These are phyloP conservation scores for Plasmodium berghei DNA, from an alignment of 169 alveolate species.

Conservation along the genomic window DNA sequence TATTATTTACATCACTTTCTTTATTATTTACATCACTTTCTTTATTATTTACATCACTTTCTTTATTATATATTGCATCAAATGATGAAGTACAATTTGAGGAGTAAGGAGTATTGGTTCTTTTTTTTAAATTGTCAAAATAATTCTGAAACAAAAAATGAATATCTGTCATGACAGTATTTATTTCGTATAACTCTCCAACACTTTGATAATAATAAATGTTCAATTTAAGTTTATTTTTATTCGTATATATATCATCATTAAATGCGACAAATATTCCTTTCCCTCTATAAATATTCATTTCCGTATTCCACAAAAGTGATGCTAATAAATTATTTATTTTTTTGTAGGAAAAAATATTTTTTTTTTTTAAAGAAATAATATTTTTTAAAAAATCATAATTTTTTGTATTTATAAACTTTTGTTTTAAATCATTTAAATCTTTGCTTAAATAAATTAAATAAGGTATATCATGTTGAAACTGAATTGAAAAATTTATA, in stretches of 20 bases:
- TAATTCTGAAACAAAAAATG: constrained; percentile 42
- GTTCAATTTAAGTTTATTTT: constrained; percentile 41
- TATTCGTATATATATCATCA: constrained; percentile 55
- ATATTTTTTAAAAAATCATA: constrained; percentile 29
- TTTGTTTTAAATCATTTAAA: constrained; percentile 19
- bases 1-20: too few species aligned
- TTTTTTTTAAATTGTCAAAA: neutral
- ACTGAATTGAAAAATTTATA: constrained; percentile 24
- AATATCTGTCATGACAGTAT: constrained; percentile 37
- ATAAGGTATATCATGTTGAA: constrained; percentile 19
- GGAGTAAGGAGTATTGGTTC: neutral
- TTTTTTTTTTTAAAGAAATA: constrained; percentile 19
- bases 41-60: too few species aligned
- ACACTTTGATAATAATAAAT: constrained; percentile 76
- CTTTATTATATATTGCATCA: neutral
- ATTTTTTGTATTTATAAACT: constrained; percentile 21
- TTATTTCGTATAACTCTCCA: constrained; percentile 69
- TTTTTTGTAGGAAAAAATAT: constrained; percentile 73
- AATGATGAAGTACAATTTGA: neutral
- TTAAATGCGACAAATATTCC: constrained; percentile 73
- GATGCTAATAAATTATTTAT: constrained; percentile 43
- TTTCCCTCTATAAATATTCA: constrained; percentile 66
- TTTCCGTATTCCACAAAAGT: constrained; percentile 38
- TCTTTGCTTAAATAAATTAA: constrained; percentile 37
- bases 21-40: too few species aligned